These are phyloP conservation scores for Quercus bicolor DNA, from an alignment of 306 rosid species.

Conservation along the genomic window DNA sequence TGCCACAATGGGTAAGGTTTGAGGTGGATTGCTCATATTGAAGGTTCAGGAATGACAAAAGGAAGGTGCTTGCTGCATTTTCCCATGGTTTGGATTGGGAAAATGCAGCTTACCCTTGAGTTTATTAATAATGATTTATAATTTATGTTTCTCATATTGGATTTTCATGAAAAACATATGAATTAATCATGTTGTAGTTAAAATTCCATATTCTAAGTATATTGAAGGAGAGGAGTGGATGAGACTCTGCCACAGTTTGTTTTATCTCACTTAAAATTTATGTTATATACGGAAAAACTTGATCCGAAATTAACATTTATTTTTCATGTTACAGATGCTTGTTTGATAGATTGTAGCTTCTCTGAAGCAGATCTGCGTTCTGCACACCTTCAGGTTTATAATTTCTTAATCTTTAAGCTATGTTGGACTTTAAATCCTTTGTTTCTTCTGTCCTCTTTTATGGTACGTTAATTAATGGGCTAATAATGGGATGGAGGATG, in stretches of 20 bases:
- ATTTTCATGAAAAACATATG: background rate
- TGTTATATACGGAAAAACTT: slow-evolving; percentile 11
- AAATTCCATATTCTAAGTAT: background rate
- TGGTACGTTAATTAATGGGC: background rate
- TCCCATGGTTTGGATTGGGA: background rate
- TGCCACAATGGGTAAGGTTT: background rate
- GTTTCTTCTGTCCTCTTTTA: background rate
- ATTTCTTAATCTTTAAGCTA: slow-evolving; percentile 4
- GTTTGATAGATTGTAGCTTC: slow-evolving; percentile 78
- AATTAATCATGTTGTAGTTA: background rate
- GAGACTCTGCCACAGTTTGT: background rate
- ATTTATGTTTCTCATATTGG: background rate
- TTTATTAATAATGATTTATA: background rate
- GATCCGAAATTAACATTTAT: slow-evolving; percentile 1
- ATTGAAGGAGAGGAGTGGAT: background rate
- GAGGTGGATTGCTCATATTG: background rate
- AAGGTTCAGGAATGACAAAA: background rate
- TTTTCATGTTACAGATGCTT: slow-evolving; percentile 64
- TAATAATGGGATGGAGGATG: background rate
- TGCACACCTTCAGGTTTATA: slow-evolving; percentile 89
- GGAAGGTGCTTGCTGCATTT: too few species aligned
- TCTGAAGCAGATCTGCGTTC: slow-evolving; percentile 90
- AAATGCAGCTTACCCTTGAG: background rate
- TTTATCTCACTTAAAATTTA: background rate
- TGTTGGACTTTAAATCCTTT: background rate